phyloP scores from a whole-genome alignment of 805 yeast genomes.

The Saturnispora ahearnii region DNA sequence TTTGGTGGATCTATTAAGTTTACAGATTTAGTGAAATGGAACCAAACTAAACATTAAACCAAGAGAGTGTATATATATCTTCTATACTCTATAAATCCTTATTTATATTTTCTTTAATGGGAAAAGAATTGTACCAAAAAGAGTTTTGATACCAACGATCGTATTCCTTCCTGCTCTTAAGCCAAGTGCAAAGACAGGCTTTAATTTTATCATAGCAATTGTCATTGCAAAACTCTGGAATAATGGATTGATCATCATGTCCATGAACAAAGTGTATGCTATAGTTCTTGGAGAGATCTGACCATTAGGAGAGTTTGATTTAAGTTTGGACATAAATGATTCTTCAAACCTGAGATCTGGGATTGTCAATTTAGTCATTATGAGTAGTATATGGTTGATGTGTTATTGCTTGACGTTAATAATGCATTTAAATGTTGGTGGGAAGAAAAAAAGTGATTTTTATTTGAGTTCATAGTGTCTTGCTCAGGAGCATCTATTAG shows the following conservation, averaged over 20 bases:
- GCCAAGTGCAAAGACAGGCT: constrained; percentile 25
- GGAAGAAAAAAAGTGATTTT: too few species aligned
- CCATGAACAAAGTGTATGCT: constrained; percentile 39
- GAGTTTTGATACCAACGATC: constrained; percentile 11
- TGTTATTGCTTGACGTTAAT: too few species aligned
- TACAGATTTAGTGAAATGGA: constrained; percentile 72
- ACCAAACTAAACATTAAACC: constrained; percentile 22
- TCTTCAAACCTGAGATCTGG: constrained; percentile 68
- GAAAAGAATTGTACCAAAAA: constrained; percentile 8
- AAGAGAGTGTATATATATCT: neutral
- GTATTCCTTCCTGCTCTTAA: constrained; percentile 14
- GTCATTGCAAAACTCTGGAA: constrained; percentile 46
- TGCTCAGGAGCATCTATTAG: too few species aligned
- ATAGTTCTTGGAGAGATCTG: constrained; percentile 33
- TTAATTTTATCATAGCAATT: constrained; percentile 26
- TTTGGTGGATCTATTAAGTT: constrained; percentile 91
- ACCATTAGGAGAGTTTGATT: constrained; percentile 12
- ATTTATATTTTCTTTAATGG: neutral
- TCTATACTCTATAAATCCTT: neutral
- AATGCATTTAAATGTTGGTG: too few species aligned
- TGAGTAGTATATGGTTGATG: too few species aligned
- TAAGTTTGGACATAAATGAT: constrained; percentile 39
- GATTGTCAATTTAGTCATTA: constrained; percentile 16
- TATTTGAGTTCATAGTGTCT: too few species aligned
- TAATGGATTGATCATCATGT: constrained; percentile 47